These are phyloP conservation scores for Tolypocladium ovalisporum DNA, from an alignment of 2,329 filamentous ascomycete genomes.

Conservation along the genomic window DNA sequence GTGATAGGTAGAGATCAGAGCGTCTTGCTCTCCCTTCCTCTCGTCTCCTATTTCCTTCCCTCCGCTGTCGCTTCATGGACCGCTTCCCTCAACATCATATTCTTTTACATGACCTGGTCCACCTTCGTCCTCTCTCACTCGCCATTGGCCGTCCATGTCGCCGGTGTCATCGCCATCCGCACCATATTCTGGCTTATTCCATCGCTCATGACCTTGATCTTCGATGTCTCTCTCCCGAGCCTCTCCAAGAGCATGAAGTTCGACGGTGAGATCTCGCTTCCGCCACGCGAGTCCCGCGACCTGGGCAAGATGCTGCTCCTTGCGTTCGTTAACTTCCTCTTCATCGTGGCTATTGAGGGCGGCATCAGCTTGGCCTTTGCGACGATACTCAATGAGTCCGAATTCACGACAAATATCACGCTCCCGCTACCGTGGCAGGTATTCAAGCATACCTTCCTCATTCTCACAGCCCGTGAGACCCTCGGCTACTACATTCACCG, in stretches of 20 bases:
- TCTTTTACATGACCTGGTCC: slow-evolving; percentile 86
- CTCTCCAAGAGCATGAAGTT: slow-evolving; percentile 60
- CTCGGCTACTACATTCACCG: slow-evolving; percentile 66
- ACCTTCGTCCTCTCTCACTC: slow-evolving; percentile 71
- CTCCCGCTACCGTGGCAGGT: not conserved
- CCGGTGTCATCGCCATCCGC: slow-evolving; percentile 12
- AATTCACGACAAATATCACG: slow-evolving; percentile 11
- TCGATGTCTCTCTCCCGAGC: slow-evolving; percentile 62
- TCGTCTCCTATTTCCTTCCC: slow-evolving; percentile 56
- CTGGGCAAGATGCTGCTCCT: slow-evolving; percentile 27
- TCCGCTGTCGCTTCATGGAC: slow-evolving; percentile 56
- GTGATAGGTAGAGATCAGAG: slow-evolving; percentile 30
- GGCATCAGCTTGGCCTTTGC: not conserved
- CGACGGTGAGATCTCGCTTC: slow-evolving; percentile 41
- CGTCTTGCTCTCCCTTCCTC: slow-evolving; percentile 62
- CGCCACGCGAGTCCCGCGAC: slow-evolving; percentile 27
- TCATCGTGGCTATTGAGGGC: not conserved
- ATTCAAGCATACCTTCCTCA: not conserved
- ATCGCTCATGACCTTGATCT: slow-evolving; percentile 33
- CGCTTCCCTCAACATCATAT: slow-evolving; percentile 73
- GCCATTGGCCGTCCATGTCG: slow-evolving; percentile 38
- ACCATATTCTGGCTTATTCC: not conserved
- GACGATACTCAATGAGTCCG: not conserved
- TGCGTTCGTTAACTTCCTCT: slow-evolving; percentile 28
- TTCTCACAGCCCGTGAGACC: slow-evolving; percentile 35